These are phyloP conservation scores for Glarea lozoyensis DNA, from an alignment of 495 filamentous ascomycete genomes.

Conservation along the genomic window DNA sequence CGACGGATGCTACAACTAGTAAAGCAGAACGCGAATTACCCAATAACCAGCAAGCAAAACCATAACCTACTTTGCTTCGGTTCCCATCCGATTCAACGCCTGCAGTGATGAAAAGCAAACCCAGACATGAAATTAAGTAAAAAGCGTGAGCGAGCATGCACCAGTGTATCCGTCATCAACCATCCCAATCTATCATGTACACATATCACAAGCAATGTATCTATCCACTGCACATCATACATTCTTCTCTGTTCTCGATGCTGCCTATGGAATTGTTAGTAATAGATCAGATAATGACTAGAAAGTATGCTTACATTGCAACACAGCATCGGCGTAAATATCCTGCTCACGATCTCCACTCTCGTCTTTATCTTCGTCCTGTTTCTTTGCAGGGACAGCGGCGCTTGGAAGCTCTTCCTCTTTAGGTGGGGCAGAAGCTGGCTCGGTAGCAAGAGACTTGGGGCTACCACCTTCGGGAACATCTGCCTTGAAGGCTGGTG, in stretches of 20 bases:
- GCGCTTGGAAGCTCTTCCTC: slow-evolving; percentile 51
- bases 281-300: not conserved
- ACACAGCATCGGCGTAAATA: slow-evolving; percentile 86
- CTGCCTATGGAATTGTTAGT: slow-evolving; percentile 40
- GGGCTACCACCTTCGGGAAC: slow-evolving; percentile 64
- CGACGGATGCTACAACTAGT: too few species aligned
- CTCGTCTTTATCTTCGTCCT: slow-evolving; percentile 56
- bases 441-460: slow-evolving; percentile 63
- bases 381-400: slow-evolving; percentile 40
- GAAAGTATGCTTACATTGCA: slow-evolving; percentile 59
- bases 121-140: too few species aligned
- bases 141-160: slow-evolving; percentile 18
- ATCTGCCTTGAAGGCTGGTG: slow-evolving; percentile 57
- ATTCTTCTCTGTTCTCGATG: slow-evolving; percentile 86
- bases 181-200: slow-evolving; percentile 14
- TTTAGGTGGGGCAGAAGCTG: slow-evolving; percentile 40
- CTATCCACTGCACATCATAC: slow-evolving; percentile 79
- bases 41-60: too few species aligned
- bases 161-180: too few species aligned
- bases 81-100: too few species aligned
- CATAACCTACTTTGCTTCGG: too few species aligned
- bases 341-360: slow-evolving; percentile 69
- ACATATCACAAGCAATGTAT: not conserved
- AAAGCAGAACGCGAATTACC: too few species aligned
- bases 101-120: too few species aligned